Conservation (phyloP, 1,284 basidiomycete species). For the Ganoderma multipileum region DNA sequence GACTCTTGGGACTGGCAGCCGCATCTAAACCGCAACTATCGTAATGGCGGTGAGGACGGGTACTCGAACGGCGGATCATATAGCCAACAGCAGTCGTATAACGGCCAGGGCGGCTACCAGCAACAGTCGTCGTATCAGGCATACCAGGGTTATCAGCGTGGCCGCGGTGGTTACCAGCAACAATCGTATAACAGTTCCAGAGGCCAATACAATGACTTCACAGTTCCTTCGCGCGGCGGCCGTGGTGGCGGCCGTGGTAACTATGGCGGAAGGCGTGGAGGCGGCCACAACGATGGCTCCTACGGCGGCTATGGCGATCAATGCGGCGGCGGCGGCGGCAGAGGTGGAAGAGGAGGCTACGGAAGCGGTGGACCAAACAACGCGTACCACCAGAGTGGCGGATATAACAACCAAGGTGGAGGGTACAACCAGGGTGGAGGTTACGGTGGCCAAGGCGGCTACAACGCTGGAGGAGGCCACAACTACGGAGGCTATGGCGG, state of each 20-base stretch:
- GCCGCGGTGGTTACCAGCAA: conserved; percentile 26
- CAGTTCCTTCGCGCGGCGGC: conserved; percentile 24
- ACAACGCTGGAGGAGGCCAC: conserved; percentile 21
- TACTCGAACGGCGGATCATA: conserved; percentile 25
- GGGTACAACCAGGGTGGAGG: conserved; percentile 29
- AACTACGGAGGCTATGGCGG: conserved; percentile 32
- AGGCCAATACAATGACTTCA: conserved; percentile 30
- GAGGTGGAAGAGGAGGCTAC: conserved; percentile 32
- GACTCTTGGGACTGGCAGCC: conserved; percentile 23
- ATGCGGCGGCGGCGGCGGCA: conserved; percentile 36
- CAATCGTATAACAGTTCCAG: conserved; percentile 7
- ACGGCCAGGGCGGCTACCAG: conserved; percentile 16
- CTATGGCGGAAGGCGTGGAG: conserved; percentile 17
- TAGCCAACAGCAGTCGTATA: conserved; percentile 25
- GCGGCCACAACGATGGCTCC: conserved; percentile 7
- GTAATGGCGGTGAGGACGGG: conserved; percentile 28
- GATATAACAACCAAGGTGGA: conserved; percentile 34
- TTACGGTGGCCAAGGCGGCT: conserved; percentile 23
- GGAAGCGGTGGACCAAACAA: conserved; percentile 29
- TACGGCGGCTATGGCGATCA: conserved; percentile 25
- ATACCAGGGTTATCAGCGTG: conserved; percentile 25
- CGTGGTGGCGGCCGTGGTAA: conserved; percentile 27
- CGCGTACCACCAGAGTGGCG: conserved; percentile 31
- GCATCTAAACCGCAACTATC: conserved; percentile 29
- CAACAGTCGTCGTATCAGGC: conserved; percentile 25